Evolutionary conservation across 2,329 filamentous ascomycete species (phyloP).

Genomic region (Dothideomycetes sp.): DNA sequence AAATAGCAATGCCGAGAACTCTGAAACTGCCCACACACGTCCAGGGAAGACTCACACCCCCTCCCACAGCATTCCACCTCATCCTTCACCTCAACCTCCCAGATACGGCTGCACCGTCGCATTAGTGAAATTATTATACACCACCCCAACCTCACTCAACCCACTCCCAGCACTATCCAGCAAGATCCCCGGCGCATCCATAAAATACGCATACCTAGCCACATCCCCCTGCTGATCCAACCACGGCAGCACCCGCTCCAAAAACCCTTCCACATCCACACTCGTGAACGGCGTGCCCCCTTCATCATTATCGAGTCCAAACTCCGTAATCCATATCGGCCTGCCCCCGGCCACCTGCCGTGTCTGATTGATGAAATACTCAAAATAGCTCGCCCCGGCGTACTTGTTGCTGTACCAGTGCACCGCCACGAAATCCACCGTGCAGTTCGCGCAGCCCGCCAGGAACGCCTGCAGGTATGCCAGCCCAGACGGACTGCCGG

Average conservation of each 20-base stretch:
- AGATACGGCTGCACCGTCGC: slow-evolving; percentile 1
- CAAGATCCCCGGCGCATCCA: slow-evolving; percentile 19
- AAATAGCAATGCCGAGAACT: too few species aligned
- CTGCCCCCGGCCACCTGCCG: slow-evolving; percentile 8
- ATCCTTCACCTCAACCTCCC: too few species aligned
- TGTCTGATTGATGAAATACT: slow-evolving; percentile 32
- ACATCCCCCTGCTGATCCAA: slow-evolving; percentile 28
- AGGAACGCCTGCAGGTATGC: slow-evolving; percentile 44
- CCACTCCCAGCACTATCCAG: slow-evolving; percentile 13
- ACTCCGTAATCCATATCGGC: slow-evolving; percentile 44
- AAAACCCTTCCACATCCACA: slow-evolving; percentile 34
- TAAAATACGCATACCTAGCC: slow-evolving; percentile 27
- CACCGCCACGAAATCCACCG: slow-evolving; percentile 47
- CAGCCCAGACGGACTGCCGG: slow-evolving; percentile 34
- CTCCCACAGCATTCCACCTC: too few species aligned
- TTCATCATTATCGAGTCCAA: slow-evolving; percentile 33
- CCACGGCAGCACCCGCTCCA: slow-evolving; percentile 32
- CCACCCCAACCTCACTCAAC: slow-evolving; percentile 13
- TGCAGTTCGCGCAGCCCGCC: slow-evolving; percentile 39
- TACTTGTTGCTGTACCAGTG: slow-evolving; percentile 45
- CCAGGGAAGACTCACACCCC: too few species aligned
- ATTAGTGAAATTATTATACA: slow-evolving; percentile 14
- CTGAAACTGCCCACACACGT: too few species aligned
- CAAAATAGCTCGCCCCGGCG: slow-evolving; percentile 19
- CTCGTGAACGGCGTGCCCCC: slow-evolving; percentile 9